Base-by-base conservation (phyloP, 345 rosid genomes). In the Pugionium cornutum region DNA sequence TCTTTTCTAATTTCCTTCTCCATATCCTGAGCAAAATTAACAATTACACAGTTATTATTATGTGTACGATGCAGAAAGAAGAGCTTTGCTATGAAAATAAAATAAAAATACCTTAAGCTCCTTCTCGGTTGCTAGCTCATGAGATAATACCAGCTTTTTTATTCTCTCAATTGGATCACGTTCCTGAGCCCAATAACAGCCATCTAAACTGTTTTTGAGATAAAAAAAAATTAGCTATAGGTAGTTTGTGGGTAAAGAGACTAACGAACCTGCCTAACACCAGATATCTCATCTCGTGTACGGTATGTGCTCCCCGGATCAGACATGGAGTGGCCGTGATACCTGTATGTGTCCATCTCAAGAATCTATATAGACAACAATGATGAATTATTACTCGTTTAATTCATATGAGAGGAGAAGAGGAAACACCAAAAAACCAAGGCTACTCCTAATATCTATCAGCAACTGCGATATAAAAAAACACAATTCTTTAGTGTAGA, bases 261-360 rank as follows among this genome's bases (percentile, higher is more conserved):
- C 43, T 41, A 25, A 65, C 79, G 53, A 61, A 90, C 97, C 97
- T 94, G 97, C 73, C 97, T 89, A 75, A 95, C 87, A 27, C 96
- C 97, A 71, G 76, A 67, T 55, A 95, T 88, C 81, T 94, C 99
- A 73, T 94, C 97, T 77, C 96, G 91, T 43, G 97, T 94, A 33
- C 97, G 96, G 82, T 94, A 94, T 61, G 99, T 94, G 84, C 97
- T 94, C 28, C 99, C 99, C 39, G 96, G 97, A 75, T 94, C 99
- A 72, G 99, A 94, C 99, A 94, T 94, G 29, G 96, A 94, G 82
- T 94, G 97, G 66, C 99, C 97, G 31, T 88, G 99, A 78, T 94
- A 94, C 78, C 96, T 87, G 73, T 94, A 94, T 41, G 99, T 94
- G 83, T 94, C 99, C 96, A 91, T 94, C 78, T 94, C 99, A 70